Percentiles rank a stretch among this genome's conserved stretches.
phyloP scores from a whole-genome alignment of 306 rosid species.

The Medicago lupulina region DNA sequence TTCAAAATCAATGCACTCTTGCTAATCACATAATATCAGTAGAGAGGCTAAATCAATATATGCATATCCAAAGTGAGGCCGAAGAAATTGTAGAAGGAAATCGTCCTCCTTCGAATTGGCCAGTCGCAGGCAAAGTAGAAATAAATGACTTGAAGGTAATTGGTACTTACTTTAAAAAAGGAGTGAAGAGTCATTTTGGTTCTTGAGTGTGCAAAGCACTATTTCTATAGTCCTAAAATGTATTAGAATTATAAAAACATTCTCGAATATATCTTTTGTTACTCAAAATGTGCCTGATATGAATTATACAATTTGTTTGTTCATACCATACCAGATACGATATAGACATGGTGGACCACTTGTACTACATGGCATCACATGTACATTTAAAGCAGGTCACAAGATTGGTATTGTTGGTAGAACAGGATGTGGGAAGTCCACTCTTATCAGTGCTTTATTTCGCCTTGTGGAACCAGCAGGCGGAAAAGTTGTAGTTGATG shows the following conservation, averaged over 20 bases:
- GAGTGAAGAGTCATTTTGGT: neutral
- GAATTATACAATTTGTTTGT: neutral
- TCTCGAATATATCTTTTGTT: neutral
- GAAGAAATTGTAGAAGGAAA: constrained; percentile 64
- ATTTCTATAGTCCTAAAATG: no score
- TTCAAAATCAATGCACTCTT: constrained; percentile 69
- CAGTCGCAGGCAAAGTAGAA: constrained; percentile 67
- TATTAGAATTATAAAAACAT: neutral
- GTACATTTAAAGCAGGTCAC: constrained; percentile 78
- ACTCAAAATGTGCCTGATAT: neutral
- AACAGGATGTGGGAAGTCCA: constrained; percentile 83
- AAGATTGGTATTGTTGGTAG: constrained; percentile 80
- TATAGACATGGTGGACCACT: constrained; percentile 68
- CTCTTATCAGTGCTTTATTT: constrained; percentile 69
- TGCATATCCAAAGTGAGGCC: constrained; percentile 78
- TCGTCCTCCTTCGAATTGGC: constrained; percentile 73
- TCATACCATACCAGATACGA: constrained; percentile 57
- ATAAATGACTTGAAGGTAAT: constrained; percentile 68
- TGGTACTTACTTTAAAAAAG: neutral
- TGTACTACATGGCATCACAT: constrained; percentile 77
- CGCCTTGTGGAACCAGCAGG: constrained; percentile 74
- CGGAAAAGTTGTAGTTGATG: constrained; percentile 70
- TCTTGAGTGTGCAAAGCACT: neutral
- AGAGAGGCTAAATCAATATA: constrained; percentile 79
- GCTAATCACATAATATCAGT: constrained; percentile 78